These are phyloP conservation scores for Chaetomium globosum DNA, from an alignment of 2,329 filamentous ascomycete species.

Conservation along the genomic window DNA sequence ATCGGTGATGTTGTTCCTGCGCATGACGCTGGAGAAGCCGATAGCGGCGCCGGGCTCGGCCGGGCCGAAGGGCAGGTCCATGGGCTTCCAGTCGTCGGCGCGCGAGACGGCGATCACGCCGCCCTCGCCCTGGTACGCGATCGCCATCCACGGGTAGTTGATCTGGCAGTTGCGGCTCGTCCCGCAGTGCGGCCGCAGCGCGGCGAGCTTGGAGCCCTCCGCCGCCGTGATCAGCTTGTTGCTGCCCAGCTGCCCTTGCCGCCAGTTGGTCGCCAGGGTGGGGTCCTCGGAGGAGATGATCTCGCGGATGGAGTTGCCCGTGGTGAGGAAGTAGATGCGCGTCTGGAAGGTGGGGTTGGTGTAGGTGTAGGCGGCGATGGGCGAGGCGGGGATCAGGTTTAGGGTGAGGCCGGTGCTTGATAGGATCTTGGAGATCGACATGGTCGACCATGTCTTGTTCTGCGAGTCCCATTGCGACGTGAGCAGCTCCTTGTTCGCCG, in stretches of 20 bases:
- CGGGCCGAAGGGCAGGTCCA: slow-evolving; percentile 2
- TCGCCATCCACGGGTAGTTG: slow-evolving; percentile 1
- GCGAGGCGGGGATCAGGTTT: neutral
- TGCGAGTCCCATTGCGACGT: slow-evolving; percentile 7
- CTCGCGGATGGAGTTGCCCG: slow-evolving; percentile 9
- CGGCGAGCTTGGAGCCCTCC: slow-evolving; percentile 2
- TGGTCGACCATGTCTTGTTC: slow-evolving; percentile 8
- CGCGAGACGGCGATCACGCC: neutral
- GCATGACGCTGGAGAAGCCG: slow-evolving; percentile 10
- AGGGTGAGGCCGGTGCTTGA: neutral
- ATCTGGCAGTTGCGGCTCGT: neutral
- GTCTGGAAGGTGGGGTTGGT: slow-evolving; percentile 14
- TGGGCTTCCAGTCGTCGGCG: slow-evolving; percentile 1
- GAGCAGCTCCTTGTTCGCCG: slow-evolving; percentile 2
- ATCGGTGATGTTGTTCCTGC: neutral
- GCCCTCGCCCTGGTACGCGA: slow-evolving; percentile 9
- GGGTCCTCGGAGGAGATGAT: slow-evolving; percentile 12
- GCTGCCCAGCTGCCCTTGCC: slow-evolving; percentile 3
- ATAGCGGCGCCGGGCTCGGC: neutral
- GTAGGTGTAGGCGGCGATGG: slow-evolving; percentile 14
- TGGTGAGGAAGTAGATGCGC: slow-evolving; percentile 9
- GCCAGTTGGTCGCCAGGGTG: neutral
- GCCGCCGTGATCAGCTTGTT: slow-evolving; percentile 4
- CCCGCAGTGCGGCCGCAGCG: slow-evolving; percentile 10
- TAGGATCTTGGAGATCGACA: slow-evolving; percentile 7